These are phyloP conservation scores for Quillaja saponaria DNA, from an alignment of 306 rosid genomes.

Conservation along the genomic window DNA sequence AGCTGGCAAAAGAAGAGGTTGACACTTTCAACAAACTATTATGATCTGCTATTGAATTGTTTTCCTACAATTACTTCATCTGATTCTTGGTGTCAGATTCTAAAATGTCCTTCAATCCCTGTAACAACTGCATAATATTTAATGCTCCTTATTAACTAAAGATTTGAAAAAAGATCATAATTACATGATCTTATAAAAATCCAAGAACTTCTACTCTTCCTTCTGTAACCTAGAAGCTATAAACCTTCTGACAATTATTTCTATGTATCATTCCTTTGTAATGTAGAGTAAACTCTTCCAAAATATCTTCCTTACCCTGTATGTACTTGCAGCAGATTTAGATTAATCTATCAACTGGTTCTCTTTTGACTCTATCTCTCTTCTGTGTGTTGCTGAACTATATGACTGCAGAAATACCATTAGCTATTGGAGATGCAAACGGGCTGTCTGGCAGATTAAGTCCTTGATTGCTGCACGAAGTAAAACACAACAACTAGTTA, in stretches of 20 bases:
- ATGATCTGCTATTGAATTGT: too few relatives aligned
- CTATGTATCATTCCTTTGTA: conserved; percentile 30
- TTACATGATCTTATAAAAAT: conserved; percentile 15
- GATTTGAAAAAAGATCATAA: conserved; percentile 14
- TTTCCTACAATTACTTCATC: too few relatives aligned
- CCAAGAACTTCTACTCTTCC: conserved; percentile 25
- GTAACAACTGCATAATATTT: conserved; percentile 16
- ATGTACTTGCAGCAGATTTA: conserved; percentile 22
- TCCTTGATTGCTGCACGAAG: conserved; percentile 42
- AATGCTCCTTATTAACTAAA: conserved; percentile 13
- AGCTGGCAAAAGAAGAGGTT: too few relatives aligned
- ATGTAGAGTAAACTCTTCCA: conserved; percentile 24
- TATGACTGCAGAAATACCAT: conserved; percentile 32
- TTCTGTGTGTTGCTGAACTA: conserved; percentile 30
- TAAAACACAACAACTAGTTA: not conserved
- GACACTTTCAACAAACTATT: too few relatives aligned
- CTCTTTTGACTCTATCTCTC: conserved; percentile 33
- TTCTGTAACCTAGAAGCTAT: conserved; percentile 25
- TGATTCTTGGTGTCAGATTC: not conserved
- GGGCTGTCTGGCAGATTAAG: conserved; percentile 81
- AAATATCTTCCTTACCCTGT: conserved; percentile 23
- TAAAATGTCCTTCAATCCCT: conserved; percentile 13
- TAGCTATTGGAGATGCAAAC: conserved; percentile 40
- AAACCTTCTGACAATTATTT: conserved; percentile 16
- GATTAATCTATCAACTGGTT: conserved; percentile 10